These are phyloP conservation scores for Dittrichia graveolens DNA, from an alignment of 129 eudicot species.

Conservation along the genomic window DNA sequence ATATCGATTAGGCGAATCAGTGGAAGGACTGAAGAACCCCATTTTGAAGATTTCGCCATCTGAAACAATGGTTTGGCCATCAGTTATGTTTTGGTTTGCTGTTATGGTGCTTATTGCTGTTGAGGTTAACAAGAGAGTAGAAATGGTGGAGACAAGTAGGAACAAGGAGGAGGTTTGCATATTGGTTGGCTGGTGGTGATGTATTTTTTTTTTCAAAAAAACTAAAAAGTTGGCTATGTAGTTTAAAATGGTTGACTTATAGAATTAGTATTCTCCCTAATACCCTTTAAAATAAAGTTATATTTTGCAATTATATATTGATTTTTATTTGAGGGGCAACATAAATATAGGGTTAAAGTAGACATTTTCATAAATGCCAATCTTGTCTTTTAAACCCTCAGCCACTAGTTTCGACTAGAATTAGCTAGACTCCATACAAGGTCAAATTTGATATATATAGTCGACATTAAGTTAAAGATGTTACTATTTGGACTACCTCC, in stretches of 20 bases:
- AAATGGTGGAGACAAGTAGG: slow-evolving; percentile 24
- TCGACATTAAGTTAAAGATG: too few species aligned
- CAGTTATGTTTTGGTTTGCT: slow-evolving; percentile 36
- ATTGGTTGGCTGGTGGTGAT: slow-evolving; percentile 5
- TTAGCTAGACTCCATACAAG: too few species aligned
- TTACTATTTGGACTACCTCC: too few species aligned
- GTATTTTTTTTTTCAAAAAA: neutral
- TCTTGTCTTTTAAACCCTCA: neutral
- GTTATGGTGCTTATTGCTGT: slow-evolving; percentile 36
- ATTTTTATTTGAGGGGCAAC: neutral
- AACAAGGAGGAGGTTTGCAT: slow-evolving; percentile 17
- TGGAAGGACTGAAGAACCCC: slow-evolving; percentile 57
- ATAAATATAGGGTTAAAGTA: slow-evolving; percentile 12
- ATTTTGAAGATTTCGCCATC: slow-evolving; percentile 43
- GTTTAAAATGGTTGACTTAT: slow-evolving; percentile 32
- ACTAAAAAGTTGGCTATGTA: slow-evolving; percentile 28
- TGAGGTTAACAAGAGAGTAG: slow-evolving; percentile 21
- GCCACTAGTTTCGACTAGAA: too few species aligned
- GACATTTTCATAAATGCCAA: neutral
- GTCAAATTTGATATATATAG: too few species aligned
- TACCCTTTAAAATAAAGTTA: neutral
- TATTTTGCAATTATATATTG: neutral
- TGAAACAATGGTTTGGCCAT: slow-evolving; percentile 46
- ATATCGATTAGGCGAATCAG: slow-evolving; percentile 36
- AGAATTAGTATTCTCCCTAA: neutral